Base-by-base conservation (phyloP, 805 yeast species). In the Ogataea zsoltii region DNA sequence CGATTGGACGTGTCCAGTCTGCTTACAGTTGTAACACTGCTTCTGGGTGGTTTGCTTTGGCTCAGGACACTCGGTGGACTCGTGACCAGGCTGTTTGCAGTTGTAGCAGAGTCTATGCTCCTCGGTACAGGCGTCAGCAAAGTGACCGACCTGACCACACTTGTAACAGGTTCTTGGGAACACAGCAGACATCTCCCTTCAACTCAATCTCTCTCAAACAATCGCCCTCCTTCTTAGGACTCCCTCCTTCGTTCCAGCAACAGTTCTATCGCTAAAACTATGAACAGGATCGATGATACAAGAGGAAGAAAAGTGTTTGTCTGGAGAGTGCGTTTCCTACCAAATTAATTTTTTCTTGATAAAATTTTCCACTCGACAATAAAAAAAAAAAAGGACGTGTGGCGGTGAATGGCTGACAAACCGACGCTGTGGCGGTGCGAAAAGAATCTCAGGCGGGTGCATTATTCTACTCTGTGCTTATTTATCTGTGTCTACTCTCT, bases 11-110 rank as follows among this genome's bases (percentile, higher is more conserved):
- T 90, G 97, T 45, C 96, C 97, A 46, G 85, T 77, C 66, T 85
- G 87, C 61, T 94, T 94, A 72, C 97, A 90, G 69, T 85, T 85
- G 83, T 86, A 90, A 71, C 97, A 90, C 69, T 90, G 90, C 71
- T 90, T 90, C 67, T 80, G 80, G 57, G 82, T 81, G 56, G 86
- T 79, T 69, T 89, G 90, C 70, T 84, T 87, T 65, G 96, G 96
- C 63, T 83, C 82, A 36, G 94, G 85, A 71, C 97, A 90, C 54
- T 86, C 95, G 57, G 81, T 78, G 44, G 94, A 87, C 69, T 88
- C 91, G 69, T 88, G 96, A 54, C 94, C 94, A 49, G 95, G 85
- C 68, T 84, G 77, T 66, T 84, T 87, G 71, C 96, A 88, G 82
- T 89, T 88, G 85, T 89, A 88, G 72, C 96, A 88, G 65, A 88